Conservation (phyloP, 306 rosid species). For the Lathyrus sativus region DNA sequence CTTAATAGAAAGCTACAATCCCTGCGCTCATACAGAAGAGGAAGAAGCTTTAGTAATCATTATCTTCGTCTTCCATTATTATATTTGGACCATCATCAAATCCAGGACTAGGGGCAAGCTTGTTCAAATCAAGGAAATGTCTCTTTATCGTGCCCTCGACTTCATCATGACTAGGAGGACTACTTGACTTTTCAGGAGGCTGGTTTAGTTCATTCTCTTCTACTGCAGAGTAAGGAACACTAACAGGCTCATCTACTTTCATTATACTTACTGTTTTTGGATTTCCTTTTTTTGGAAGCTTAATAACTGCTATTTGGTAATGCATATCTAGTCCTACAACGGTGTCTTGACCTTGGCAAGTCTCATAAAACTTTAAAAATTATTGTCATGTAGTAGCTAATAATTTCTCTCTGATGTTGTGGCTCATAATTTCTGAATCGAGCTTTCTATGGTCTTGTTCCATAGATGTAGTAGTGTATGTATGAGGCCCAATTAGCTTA, state of each 20-base stretch:
- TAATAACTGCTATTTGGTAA: no score
- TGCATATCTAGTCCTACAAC: no score
- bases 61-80: constrained; percentile 68
- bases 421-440: no score
- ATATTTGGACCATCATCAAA: constrained; percentile 78
- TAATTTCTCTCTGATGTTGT: no score
- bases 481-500: no score
- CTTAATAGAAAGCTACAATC: constrained; percentile 34
- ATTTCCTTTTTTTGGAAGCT: no score
- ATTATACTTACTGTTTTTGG: no score
- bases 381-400: no score
- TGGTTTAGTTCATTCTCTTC: constrained; percentile 57
- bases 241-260: constrained; percentile 62
- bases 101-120: constrained; percentile 93
- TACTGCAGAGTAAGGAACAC: constrained; percentile 42
- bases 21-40: constrained; percentile 45
- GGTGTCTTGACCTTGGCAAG: no score
- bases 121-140: constrained; percentile 90
- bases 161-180: constrained; percentile 79
- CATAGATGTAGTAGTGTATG: no score
- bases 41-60: constrained; percentile 64
- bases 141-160: constrained; percentile 65
- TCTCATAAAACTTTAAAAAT: no score
- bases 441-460: no score
- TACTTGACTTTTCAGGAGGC: constrained; percentile 66